Base-by-base conservation (phyloP, 116 monocot species). In the Dioscorea cayenensis region DNA sequence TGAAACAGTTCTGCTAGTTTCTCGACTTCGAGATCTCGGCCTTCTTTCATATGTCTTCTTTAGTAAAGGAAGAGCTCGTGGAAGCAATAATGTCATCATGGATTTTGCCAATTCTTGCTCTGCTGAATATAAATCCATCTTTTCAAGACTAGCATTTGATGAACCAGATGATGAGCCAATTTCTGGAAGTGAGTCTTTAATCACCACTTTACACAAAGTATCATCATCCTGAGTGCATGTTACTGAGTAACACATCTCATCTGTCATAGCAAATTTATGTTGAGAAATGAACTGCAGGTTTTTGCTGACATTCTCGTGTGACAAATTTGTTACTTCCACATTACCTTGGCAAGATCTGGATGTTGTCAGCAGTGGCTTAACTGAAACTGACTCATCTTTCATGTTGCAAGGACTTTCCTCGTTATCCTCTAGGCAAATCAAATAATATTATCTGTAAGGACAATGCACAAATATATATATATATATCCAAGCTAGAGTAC, bases 21-120 rank as follows among this genome's bases (percentile, higher is more conserved):
- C 73, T 16, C 58, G 72, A 59, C 25, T 63, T 68, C 58, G 61
- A 69, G 27, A 36, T 74, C 67, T 85, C 36, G 77, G 76, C 43
- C 74, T 85, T 70, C 81, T 89, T n/a, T 70, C 66, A 81, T 85
- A 89, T n/a, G 92, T 92, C 48, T 90, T 90, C 66, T 80, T 80
- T 28, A 95, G 80, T 75, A 92, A 76, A 62, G 95, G 95, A 71
- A 95, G 67, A 69, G 92, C 95, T 81, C 78, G 83, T 59, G 95
- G 95, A 78, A 95, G 92, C 69, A 92, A 83, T 80, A 92, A 79
- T 36, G 74, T 74, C 88, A 97, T 90, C 97, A 97, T 97, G 48
- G 88, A 92, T 64, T 51, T 90, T 65, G 86, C 81, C 65, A 88
- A 61, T 65, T 97, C 93, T 60, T 87, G 85, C 7, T 74, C 85